Evolutionary conservation across 139 green algal species (phyloP), one percentile per base, ranked within the genome.

Genomic region (Chlamydomonas applanata): DNA sequence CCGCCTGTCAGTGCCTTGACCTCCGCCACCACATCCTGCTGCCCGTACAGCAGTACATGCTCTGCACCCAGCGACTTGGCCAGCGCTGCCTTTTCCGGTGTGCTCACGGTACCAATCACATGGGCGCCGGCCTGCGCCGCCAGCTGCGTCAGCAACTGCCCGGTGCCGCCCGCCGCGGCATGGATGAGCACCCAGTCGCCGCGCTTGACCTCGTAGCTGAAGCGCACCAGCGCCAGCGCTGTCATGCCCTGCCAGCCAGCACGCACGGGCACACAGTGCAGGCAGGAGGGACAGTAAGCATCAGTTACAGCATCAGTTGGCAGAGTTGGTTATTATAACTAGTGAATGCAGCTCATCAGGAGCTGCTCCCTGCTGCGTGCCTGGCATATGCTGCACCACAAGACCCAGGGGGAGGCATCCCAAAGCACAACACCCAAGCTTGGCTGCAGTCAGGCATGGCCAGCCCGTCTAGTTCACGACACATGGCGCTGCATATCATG

Each of bases 81-180:
- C n/a, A 81, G 25, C 25, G 69, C 65, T 44, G 71, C 71, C 35
- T 85, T 85, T 29, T 79, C 74, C 24, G 45, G 56, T 34, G 79
- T 85, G 56, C 74, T 81, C 14, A 61, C 70, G 11, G 74, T 79
- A 25, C 70, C 79, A 64, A 85, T 85, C 20, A 85, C 79, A 7
- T 40, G 35, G 13, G 79, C 79, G 1, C 65, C 72, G 64, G 45
- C 3, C 44, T 4, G 29, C 13, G 30, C 13, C 14, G 64, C 22
- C 2, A 63, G 32, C 52, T 82, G 75, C 17, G 46, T 36, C 29
- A 85, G 56, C 69, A 85, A 49, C 60, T 80, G 66, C 7, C 80
- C 75, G 0, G 75, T 80, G 36, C 80, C 80, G 22, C 80, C 80
- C 56, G 80, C 80, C 40, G 80, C 80, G 35, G 80, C 80, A 59